phyloP scores from a whole-genome alignment of 768 basidiomycete species.

The Kwoniella europaea region DNA sequence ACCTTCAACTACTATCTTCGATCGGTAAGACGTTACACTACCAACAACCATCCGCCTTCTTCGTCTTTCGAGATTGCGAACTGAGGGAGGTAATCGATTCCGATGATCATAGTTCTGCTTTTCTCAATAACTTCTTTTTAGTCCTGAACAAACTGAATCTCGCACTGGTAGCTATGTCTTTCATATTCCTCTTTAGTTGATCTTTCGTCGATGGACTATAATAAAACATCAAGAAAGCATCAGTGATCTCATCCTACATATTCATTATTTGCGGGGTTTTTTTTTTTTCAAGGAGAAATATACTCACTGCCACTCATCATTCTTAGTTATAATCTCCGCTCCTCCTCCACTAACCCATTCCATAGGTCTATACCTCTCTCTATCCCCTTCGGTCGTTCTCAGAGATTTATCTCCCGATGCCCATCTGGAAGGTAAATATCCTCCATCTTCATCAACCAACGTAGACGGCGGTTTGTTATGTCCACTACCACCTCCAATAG shows the following conservation, averaged over 20 bases:
- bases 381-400: conserved; percentile 50
- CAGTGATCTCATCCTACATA: too few species aligned
- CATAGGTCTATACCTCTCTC: conserved; percentile 55
- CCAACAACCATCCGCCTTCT: background rate
- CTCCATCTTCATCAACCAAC: conserved; percentile 46
- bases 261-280: too few species aligned
- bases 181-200: conserved; percentile 52
- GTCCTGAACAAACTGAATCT: conserved; percentile 54
- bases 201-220: conserved; percentile 38
- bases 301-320: conserved; percentile 57
- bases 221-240: background rate
- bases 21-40: too few species aligned
- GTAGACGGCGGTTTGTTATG: conserved; percentile 30
- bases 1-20: too few species aligned
- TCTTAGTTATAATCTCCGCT: conserved; percentile 38
- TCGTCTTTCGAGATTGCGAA: too few species aligned
- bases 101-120: conserved; percentile 29
- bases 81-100: too few species aligned
- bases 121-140: conserved; percentile 55
- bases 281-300: conserved; percentile 2
- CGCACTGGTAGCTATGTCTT: conserved; percentile 51
- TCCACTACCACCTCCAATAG: conserved; percentile 20
- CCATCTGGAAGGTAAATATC: conserved; percentile 56
- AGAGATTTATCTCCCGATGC: conserved; percentile 52
- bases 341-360: conserved; percentile 51